Evolutionary conservation across 306 rosid species (phyloP).

Genomic region (Rubus parviflorus): DNA sequence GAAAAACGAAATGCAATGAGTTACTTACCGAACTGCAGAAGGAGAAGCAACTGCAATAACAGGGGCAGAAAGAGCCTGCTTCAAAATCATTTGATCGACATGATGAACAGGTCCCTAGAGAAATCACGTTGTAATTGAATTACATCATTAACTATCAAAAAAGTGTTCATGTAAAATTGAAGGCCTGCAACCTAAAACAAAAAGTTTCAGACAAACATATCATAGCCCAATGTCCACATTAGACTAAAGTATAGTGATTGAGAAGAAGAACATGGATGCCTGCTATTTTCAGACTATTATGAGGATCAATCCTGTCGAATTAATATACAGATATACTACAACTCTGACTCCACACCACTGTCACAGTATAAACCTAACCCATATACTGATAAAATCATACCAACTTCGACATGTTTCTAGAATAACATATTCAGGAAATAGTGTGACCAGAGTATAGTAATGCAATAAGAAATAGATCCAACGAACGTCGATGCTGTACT

Average conservation of each 20-base stretch:
- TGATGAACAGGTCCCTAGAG: conserved; percentile 76
- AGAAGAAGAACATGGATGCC: conserved; percentile 9
- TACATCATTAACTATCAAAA: conserved; percentile 12
- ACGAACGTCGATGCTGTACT: too few relatives aligned
- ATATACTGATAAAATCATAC: too few relatives aligned
- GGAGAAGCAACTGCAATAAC: conserved; percentile 95
- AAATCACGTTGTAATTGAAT: conserved; percentile 22
- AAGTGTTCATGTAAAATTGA: neutral
- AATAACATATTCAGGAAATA: too few relatives aligned
- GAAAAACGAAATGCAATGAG: neutral
- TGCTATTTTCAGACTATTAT: neutral
- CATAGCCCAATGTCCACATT: conserved; percentile 11
- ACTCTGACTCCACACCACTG: too few relatives aligned
- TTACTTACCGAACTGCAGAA: conserved; percentile 73
- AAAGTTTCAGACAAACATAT: conserved; percentile 13
- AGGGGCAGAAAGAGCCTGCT: conserved; percentile 77
- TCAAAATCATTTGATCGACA: conserved; percentile 55
- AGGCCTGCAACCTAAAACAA: neutral
- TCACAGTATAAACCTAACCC: too few relatives aligned
- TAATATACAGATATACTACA: neutral
- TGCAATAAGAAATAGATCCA: too few relatives aligned
- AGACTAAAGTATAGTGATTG: neutral
- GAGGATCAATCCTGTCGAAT: neutral
- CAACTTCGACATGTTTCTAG: too few relatives aligned
- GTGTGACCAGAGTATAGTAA: too few relatives aligned